Percentiles rank a stretch among this genome's conserved stretches.
These are phyloP conservation scores for Nemania diffusa DNA, from an alignment of 2,329 filamentous ascomycete species.

Conservation along the genomic window DNA sequence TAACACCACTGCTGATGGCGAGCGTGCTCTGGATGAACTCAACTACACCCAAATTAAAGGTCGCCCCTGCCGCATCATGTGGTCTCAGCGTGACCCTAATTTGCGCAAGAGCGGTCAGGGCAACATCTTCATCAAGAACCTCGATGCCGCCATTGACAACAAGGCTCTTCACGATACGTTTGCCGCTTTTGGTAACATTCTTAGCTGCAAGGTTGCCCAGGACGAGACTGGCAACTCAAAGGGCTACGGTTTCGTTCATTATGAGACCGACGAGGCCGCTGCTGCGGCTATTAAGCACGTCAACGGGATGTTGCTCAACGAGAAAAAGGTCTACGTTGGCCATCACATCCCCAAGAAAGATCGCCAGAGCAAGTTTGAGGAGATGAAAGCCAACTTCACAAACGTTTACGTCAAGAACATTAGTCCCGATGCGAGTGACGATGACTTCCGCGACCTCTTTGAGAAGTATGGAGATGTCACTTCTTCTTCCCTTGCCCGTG, in stretches of 20 bases:
- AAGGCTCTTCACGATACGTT: slow-evolving; percentile 99
- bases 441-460: slow-evolving; percentile 94
- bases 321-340: slow-evolving; percentile 99
- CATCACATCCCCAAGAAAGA: slow-evolving; percentile 99
- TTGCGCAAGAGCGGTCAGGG: slow-evolving; percentile 99
- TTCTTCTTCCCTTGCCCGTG: slow-evolving; percentile 91
- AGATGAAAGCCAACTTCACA: slow-evolving; percentile 99
- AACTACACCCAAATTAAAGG: slow-evolving; percentile 99
- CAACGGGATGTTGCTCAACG: slow-evolving; percentile 99
- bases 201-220: slow-evolving; percentile 99
- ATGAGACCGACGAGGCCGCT: slow-evolving; percentile 98
- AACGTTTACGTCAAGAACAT: slow-evolving; percentile 99
- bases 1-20: slow-evolving; percentile 95
- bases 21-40: slow-evolving; percentile 98
- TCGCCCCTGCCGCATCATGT: slow-evolving; percentile 99
- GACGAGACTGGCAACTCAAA: slow-evolving; percentile 97
- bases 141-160: slow-evolving; percentile 98
- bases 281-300: slow-evolving; percentile 98
- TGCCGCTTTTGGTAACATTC: slow-evolving; percentile 97
- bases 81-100: slow-evolving; percentile 99
- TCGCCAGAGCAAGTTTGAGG: slow-evolving; percentile 99
- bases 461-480: slow-evolving; percentile 94
- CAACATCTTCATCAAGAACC: slow-evolving; percentile 99
- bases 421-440: slow-evolving; percentile 82
- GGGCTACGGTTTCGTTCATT: slow-evolving; percentile 99